Conservation (phyloP, 495 filamentous ascomycete species). For the Xylaria flabelliformis region DNA sequence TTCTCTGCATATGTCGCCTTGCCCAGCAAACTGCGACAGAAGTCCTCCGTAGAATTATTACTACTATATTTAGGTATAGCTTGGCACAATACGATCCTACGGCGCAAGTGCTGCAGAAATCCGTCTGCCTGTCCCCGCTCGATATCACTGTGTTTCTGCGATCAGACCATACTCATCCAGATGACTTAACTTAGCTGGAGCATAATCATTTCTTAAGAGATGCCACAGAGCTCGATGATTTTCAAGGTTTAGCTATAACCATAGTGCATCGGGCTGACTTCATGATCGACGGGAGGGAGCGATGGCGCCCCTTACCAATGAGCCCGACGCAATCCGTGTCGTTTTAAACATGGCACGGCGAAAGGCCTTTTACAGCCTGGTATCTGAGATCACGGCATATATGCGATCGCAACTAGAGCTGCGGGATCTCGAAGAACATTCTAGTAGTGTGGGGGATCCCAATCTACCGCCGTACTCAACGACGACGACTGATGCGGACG, state of each 20-base stretch:
- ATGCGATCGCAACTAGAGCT: slow-evolving; percentile 53
- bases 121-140: neutral
- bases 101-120: neutral
- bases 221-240: neutral
- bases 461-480: slow-evolving; percentile 29
- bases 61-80: neutral
- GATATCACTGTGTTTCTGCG: neutral
- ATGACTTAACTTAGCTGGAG: neutral
- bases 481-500: slow-evolving; percentile 21
- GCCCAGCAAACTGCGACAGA: neutral
- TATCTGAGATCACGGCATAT: slow-evolving; percentile 44
- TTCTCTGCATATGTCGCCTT: neutral
- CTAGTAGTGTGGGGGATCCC: neutral
- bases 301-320: slow-evolving; percentile 54
- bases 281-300: neutral
- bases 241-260: neutral
- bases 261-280: neutral
- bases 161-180: neutral
- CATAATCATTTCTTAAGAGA: neutral
- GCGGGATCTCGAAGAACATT: slow-evolving; percentile 15
- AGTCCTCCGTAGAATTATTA: neutral
- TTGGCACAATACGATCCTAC: neutral
- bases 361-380: slow-evolving; percentile 48
- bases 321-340: slow-evolving; percentile 53
- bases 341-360: slow-evolving; percentile 51